Percentiles rank a stretch among this genome's conserved stretches.
phyloP scores from a whole-genome alignment of 1,284 basidiomycete species.

The Stygiomarasmius scandens region DNA sequence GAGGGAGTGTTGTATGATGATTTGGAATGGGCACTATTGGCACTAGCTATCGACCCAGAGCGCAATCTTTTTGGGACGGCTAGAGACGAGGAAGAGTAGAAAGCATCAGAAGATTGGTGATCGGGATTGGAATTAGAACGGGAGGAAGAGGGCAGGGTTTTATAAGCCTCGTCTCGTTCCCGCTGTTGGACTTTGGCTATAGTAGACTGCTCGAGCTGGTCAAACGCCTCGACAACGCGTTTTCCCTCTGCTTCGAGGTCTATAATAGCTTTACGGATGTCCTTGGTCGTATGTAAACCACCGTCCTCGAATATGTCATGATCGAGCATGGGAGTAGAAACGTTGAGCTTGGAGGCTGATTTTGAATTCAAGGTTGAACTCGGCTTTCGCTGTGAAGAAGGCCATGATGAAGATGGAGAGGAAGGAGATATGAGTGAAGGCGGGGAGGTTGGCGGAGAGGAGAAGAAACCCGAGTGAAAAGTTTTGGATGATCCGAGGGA shows the following conservation, averaged over 20 bases:
- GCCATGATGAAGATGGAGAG: conserved; percentile 18
- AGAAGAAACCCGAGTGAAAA: conserved; percentile 15
- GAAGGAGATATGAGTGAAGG: background rate
- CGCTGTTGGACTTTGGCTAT: conserved; percentile 48
- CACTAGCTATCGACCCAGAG: background rate
- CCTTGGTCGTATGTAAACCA: conserved; percentile 50
- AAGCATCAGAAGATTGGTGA: background rate
- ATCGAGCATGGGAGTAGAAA: conserved; percentile 15
- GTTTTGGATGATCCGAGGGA: conserved; percentile 20
- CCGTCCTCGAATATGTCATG: conserved; percentile 49
- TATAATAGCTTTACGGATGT: conserved; percentile 64
- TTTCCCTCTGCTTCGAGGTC: conserved; percentile 65
- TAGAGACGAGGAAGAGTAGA: background rate
- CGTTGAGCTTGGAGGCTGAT: background rate
- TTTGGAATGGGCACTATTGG: background rate
- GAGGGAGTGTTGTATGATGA: background rate
- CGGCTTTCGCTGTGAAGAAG: conserved; percentile 1
- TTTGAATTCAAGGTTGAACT: background rate
- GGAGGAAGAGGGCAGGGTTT: background rate
- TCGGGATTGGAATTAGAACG: background rate
- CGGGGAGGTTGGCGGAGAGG: conserved; percentile 7
- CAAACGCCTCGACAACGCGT: conserved; percentile 69
- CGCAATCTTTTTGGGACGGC: background rate
- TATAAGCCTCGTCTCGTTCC: background rate
- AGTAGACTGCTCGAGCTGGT: conserved; percentile 63